phyloP scores from a whole-genome alignment of 345 rosid species.

The Salix arbutifolia region DNA sequence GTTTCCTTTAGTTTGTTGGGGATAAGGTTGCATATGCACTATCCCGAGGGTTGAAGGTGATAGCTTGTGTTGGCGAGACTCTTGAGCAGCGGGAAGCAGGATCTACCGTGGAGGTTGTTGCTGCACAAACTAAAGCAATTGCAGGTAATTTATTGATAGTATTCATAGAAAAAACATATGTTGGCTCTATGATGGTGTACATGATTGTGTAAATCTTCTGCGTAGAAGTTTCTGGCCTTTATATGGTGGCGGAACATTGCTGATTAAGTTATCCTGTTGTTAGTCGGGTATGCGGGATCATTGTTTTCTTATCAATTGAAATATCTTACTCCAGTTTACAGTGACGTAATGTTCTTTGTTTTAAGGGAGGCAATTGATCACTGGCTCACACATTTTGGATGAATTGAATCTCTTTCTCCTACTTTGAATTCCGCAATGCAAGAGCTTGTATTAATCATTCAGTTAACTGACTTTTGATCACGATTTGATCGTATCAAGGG shows the following conservation, averaged over 20 bases:
- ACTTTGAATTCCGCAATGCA: background rate
- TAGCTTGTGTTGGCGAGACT: slow-evolving; percentile 94
- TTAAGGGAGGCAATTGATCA: background rate
- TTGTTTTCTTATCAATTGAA: background rate
- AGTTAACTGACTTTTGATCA: background rate
- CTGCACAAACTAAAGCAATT: slow-evolving; percentile 90
- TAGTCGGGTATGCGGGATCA: background rate
- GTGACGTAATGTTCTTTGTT: background rate
- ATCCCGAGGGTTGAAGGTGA: slow-evolving; percentile 78
- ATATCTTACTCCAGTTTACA: background rate
- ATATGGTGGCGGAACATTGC: background rate
- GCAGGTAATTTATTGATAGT: slow-evolving; percentile 43
- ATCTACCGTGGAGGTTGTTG: slow-evolving; percentile 75
- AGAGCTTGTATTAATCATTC: background rate
- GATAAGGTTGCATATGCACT: slow-evolving; percentile 95
- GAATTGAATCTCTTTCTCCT: background rate
- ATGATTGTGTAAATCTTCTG: background rate
- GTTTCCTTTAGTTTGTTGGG: slow-evolving; percentile 62
- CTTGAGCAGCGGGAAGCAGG: slow-evolving; percentile 88
- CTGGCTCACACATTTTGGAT: background rate
- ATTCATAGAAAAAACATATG: background rate
- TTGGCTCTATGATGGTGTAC: background rate
- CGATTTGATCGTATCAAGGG: background rate
- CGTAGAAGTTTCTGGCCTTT: background rate
- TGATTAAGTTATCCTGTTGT: background rate